These are phyloP conservation scores for Backusella australiensis DNA, from an alignment of 192 early-diverging fungal genomes.

Conservation along the genomic window DNA sequence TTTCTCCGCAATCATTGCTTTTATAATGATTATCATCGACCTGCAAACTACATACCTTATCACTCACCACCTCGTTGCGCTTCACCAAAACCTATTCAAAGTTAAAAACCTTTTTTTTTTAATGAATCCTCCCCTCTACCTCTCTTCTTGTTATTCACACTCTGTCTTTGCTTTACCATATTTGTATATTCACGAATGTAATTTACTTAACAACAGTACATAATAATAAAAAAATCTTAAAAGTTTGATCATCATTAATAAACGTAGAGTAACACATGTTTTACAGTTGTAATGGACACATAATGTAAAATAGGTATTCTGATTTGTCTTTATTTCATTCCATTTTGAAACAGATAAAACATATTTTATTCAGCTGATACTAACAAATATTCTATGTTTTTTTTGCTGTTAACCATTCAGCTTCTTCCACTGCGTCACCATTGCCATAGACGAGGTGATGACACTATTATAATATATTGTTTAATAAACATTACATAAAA, in stretches of 20 bases:
- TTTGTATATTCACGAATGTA: not conserved
- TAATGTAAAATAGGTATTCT: not conserved
- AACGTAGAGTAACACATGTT: not conserved
- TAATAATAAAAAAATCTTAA: not conserved
- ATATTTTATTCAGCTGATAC: not conserved
- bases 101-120: not conserved
- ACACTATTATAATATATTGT: constrained; percentile 35
- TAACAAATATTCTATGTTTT: not conserved
- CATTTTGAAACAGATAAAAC: constrained; percentile 1
- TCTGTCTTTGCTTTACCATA: not conserved
- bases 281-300: not conserved
- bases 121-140: not conserved
- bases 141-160: not conserved
- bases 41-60: not conserved
- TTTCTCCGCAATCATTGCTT: not conserved
- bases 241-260: not conserved
- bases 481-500: not conserved
- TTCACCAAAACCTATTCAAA: not conserved
- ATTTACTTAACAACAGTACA: not conserved
- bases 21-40: constrained; percentile 5
- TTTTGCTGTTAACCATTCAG: constrained; percentile 20
- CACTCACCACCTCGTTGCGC: constrained; percentile 2
- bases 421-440: constrained; percentile 52
- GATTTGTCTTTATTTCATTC: constrained; percentile 1
- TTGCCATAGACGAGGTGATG: constrained; percentile 68